Evolutionary conservation across 495 filamentous ascomycete species (phyloP).

Genomic region (Penicillium subrubescens): DNA sequence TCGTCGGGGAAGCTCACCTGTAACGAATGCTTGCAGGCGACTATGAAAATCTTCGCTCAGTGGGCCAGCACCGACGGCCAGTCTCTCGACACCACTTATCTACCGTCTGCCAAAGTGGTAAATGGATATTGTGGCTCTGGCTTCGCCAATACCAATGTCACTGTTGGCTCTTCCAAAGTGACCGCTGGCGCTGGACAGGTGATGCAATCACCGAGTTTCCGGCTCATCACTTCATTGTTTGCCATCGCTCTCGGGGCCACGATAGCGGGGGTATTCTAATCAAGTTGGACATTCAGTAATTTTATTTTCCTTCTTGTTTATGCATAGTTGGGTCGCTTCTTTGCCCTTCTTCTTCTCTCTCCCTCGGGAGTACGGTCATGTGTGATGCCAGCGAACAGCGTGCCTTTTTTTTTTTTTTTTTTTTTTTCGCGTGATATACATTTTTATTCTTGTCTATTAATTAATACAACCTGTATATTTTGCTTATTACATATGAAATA

Average conservation of each 20-base stretch:
- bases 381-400: slow-evolving; percentile 29
- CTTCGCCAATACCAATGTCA: slow-evolving; percentile 64
- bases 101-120: slow-evolving; percentile 62
- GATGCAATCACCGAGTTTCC: slow-evolving; percentile 3
- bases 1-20: slow-evolving; percentile 63
- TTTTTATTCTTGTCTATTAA: slow-evolving; percentile 10
- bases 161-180: slow-evolving; percentile 33
- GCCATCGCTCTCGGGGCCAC: slow-evolving; percentile 7
- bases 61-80: slow-evolving; percentile 62
- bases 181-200: slow-evolving; percentile 18
- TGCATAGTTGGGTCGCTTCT: slow-evolving; percentile 7
- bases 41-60: slow-evolving; percentile 67
- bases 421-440: slow-evolving; percentile 9
- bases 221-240: slow-evolving; percentile 3
- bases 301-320: background rate
- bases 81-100: slow-evolving; percentile 60
- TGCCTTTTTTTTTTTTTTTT: slow-evolving; percentile 7
- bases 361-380: slow-evolving; percentile 21
- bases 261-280: slow-evolving; percentile 9
- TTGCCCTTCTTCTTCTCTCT: slow-evolving; percentile 8
- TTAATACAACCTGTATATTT: slow-evolving; percentile 10
- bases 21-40: slow-evolving; percentile 65
- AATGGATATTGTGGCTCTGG: slow-evolving; percentile 64
- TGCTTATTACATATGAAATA: background rate
- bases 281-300: background rate